Conservation (phyloP, 208 protist species). For the Leishmania tropica region DNA sequence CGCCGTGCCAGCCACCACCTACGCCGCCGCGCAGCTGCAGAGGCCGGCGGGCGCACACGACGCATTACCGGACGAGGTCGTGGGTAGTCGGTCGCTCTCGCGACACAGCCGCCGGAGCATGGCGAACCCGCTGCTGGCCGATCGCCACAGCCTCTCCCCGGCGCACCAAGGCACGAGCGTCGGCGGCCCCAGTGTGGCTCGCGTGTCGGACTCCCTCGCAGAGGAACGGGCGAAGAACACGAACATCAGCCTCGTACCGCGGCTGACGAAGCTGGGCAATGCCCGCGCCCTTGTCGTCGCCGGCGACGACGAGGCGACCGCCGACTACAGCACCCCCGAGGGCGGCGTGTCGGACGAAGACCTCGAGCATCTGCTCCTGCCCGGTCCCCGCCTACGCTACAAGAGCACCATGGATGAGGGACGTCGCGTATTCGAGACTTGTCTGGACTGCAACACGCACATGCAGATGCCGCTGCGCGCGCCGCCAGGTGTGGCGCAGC, state of each 20-base stretch:
- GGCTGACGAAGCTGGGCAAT: slow-evolving; percentile 31
- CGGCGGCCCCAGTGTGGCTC: slow-evolving; percentile 11
- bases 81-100: slow-evolving; percentile 5
- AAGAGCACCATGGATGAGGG: slow-evolving; percentile 57
- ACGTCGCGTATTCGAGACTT: slow-evolving; percentile 77
- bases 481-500: slow-evolving; percentile 64
- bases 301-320: slow-evolving; percentile 3
- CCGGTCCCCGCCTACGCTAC: slow-evolving; percentile 77
- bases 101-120: slow-evolving; percentile 25
- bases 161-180: slow-evolving; percentile 11
- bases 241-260: slow-evolving; percentile 33
- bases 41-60: background rate
- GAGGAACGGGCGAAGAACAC: slow-evolving; percentile 34
- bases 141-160: slow-evolving; percentile 39
- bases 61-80: slow-evolving; percentile 5
- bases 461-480: slow-evolving; percentile 85
- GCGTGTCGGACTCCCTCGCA: slow-evolving; percentile 33
- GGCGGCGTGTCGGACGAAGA: slow-evolving; percentile 23
- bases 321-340: slow-evolving; percentile 6
- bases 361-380: slow-evolving; percentile 75
- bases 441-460: slow-evolving; percentile 86
- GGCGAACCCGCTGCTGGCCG: slow-evolving; percentile 41
- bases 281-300: slow-evolving; percentile 14
- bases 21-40: slow-evolving; percentile 21
- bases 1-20: slow-evolving; percentile 56